Evolutionary conservation across 306 rosid species (phyloP).

Genomic region (Begonia loranthoides): DNA sequence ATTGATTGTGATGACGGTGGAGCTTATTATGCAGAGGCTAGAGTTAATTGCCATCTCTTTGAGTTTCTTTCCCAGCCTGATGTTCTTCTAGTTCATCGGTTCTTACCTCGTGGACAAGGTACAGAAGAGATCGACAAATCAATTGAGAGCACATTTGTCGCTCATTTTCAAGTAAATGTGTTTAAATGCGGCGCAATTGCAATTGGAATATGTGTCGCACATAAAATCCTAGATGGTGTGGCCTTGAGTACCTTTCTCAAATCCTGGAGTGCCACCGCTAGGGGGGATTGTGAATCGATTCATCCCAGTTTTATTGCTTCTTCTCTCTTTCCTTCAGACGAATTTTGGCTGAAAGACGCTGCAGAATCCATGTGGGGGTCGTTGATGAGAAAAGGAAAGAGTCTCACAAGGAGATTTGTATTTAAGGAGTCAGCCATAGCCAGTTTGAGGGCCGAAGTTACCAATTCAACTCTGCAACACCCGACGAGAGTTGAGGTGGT

Average conservation of each 20-base stretch:
- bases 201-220: conserved; percentile 20
- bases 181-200: conserved; percentile 29
- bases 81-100: background rate
- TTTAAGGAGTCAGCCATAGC: conserved; percentile 19
- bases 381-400: conserved; percentile 11
- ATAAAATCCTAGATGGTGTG: conserved; percentile 28
- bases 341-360: conserved; percentile 17
- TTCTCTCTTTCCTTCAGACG: conserved; percentile 11
- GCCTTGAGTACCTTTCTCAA: conserved; percentile 24
- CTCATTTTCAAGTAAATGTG: conserved; percentile 18
- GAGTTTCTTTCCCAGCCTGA: conserved; percentile 18
- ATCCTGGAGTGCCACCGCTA: conserved; percentile 15
- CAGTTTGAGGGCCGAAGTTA: conserved; percentile 4
- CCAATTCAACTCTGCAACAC: background rate
- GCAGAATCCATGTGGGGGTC: conserved; percentile 13
- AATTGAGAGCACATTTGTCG: background rate
- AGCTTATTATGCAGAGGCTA: conserved; percentile 17
- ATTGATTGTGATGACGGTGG: conserved; percentile 26
- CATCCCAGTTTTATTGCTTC: conserved; percentile 2
- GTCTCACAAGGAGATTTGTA: conserved; percentile 25
- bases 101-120: conserved; percentile 12
- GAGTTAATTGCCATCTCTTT: conserved; percentile 6
- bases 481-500: conserved; percentile 24
- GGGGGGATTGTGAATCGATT: background rate
- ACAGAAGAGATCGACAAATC: background rate